A percentile compares a stretch with the other conserved stretches of the same genome.
These are phyloP conservation scores for Magnolia officinalis DNA, from an alignment of 164 flowering plant genomes.

Conservation along the genomic window DNA sequence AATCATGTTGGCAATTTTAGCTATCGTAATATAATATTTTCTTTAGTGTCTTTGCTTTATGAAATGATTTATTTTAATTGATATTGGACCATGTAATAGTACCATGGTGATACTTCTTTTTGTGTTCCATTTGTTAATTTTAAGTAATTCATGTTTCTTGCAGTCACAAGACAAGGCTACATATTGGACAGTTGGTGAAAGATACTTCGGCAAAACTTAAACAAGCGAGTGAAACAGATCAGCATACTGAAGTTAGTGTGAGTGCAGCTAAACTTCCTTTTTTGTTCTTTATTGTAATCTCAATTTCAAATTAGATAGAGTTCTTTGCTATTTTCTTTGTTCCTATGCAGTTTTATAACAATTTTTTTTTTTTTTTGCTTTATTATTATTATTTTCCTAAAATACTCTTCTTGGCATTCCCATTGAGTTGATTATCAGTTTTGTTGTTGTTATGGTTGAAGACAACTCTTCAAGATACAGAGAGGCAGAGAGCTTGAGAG, in stretches of 20 bases:
- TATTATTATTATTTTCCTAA: too few relatives aligned
- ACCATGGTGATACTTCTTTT: background rate
- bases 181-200: conserved; percentile 60
- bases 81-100: background rate
- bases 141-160: background rate
- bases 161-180: conserved; percentile 62
- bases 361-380: too few relatives aligned
- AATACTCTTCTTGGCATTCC: too few relatives aligned
- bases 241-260: conserved; percentile 46
- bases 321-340: background rate
- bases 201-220: conserved; percentile 63
- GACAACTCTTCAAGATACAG: too few relatives aligned
- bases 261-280: conserved; percentile 20
- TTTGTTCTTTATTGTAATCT: background rate
- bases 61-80: background rate
- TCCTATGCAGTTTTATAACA: background rate
- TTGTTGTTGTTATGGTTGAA: too few relatives aligned
- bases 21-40: background rate
- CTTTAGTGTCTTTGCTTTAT: background rate
- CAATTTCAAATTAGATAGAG: background rate
- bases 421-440: too few relatives aligned
- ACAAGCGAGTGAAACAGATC: conserved; percentile 68
- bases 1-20: background rate
- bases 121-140: background rate
- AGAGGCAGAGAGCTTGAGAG: too few relatives aligned